Percentiles rank a stretch among this genome's conserved stretches.
These are phyloP conservation scores for Phytophthora pistaciae DNA, from an alignment of 352 stramenopile genomes.

Conservation along the genomic window DNA sequence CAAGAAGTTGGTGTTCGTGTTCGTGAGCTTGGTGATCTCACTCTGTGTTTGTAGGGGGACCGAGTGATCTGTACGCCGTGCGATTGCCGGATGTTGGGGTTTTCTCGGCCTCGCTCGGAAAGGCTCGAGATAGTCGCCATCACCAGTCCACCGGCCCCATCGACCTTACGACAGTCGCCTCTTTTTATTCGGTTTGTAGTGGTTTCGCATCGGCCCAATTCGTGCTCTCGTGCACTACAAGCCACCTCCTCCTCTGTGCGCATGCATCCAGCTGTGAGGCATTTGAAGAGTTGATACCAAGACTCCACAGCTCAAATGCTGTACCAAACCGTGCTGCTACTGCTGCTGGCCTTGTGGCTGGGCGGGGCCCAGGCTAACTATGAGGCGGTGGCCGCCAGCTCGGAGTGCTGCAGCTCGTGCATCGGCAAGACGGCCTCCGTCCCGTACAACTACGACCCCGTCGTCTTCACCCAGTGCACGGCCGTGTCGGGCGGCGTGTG, in stretches of 20 bases:
- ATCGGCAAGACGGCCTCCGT: slow-evolving; percentile 68
- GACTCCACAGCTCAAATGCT: slow-evolving; percentile 14
- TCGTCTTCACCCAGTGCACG: slow-evolving; percentile 65
- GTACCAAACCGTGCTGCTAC: slow-evolving; percentile 4
- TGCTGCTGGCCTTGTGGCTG: slow-evolving; percentile 7
- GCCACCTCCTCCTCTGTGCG: slow-evolving; percentile 1
- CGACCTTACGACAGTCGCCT: slow-evolving; percentile 29
- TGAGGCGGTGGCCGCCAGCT: slow-evolving; percentile 12
- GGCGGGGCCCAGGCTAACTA: slow-evolving; percentile 13
- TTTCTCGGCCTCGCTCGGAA: background rate
- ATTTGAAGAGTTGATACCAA: slow-evolving; percentile 20
- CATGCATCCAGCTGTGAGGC: slow-evolving; percentile 8
- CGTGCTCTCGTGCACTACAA: background rate
- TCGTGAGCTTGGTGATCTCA: background rate
- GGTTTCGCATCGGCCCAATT: slow-evolving; percentile 20
- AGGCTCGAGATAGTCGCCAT: slow-evolving; percentile 21
- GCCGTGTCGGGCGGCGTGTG: slow-evolving; percentile 59
- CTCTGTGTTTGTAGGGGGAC: background rate
- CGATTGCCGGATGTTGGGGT: background rate
- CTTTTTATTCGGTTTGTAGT: slow-evolving; percentile 29
- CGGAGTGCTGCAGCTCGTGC: slow-evolving; percentile 67
- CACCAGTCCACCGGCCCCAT: slow-evolving; percentile 10
- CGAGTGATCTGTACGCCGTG: background rate
- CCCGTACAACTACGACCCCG: slow-evolving; percentile 76
- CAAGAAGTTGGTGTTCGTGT: background rate